Percentiles rank a stretch among this genome's conserved stretches.
These are phyloP conservation scores for Aspergillus baeticus DNA, from an alignment of 495 filamentous ascomycete genomes.

Conservation along the genomic window DNA sequence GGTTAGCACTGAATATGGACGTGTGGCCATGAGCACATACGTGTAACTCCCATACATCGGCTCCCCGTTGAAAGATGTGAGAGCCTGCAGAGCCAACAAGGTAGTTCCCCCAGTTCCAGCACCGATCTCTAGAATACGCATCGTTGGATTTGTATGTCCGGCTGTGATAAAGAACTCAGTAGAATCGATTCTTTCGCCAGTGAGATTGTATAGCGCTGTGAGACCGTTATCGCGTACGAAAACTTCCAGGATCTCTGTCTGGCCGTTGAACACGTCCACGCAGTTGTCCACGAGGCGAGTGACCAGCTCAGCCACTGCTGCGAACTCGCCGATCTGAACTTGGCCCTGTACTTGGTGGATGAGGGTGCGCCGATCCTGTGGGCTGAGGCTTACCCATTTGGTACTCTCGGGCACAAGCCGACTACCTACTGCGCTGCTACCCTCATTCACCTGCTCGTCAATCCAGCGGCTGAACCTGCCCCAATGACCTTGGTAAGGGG, in stretches of 20 bases:
- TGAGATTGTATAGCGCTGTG: background rate
- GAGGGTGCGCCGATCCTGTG: background rate
- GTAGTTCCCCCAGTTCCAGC: slow-evolving; percentile 42
- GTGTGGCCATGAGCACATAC: slow-evolving; percentile 14
- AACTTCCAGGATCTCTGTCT: background rate
- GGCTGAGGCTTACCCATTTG: background rate
- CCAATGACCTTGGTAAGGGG: background rate
- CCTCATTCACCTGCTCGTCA: background rate
- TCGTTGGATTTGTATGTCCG: slow-evolving; percentile 35
- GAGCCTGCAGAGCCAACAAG: slow-evolving; percentile 11
- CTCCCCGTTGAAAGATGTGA: slow-evolving; percentile 23
- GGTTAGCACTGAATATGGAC: background rate
- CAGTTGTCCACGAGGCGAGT: slow-evolving; percentile 1
- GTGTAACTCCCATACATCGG: slow-evolving; percentile 28
- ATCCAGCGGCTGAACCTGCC: slow-evolving; percentile 1
- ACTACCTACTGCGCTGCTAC: background rate
- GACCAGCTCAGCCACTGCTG: background rate
- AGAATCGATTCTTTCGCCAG: background rate
- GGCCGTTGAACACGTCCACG: background rate
- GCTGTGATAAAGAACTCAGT: slow-evolving; percentile 6
- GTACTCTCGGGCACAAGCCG: background rate
- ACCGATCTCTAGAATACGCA: slow-evolving; percentile 49
- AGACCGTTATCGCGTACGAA: background rate
- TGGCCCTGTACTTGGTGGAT: background rate
- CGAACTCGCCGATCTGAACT: background rate